Evolutionary conservation across 2,329 filamentous ascomycete species (phyloP), one percentile per base, ranked within the genome.

Genomic region (Trichoderma cornu-damae): DNA sequence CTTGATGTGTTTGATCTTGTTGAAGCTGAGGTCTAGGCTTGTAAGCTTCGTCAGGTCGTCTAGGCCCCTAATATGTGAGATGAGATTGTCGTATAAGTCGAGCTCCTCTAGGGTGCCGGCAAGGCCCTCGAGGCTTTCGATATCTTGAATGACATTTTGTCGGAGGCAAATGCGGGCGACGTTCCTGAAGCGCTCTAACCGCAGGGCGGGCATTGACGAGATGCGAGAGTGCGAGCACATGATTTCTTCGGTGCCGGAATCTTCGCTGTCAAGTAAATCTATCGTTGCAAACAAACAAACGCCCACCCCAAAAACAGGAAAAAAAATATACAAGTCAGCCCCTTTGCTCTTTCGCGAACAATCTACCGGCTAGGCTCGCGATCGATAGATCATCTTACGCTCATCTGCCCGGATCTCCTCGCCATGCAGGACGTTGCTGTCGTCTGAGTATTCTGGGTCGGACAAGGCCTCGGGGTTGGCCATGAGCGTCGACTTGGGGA

Each of bases 1-100:
- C 73, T 96, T 96, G 77, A 99, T 96, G 73, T 96, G 92, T 72
- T 96, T 96, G 77, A 99, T 93, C 78, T 97, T 97, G 79, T 99
- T 99, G 82, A 96, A 99, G 72, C 89, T 95, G 51, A 99, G 79
- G 70, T 99, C 94, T 55, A 99, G 83, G 57, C 78, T 87, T 5
- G 82, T 90, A 54, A 99, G 81, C 60, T 88, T 80, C 11, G 80
- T 83, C 58, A 96, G 83, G 44, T 84, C 78, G 54, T 96, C 91
- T 44, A 99, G 80, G 28, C 89, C 89, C 63, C 86, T 86, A 72
- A 96, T 84, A 72, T 96, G 91, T 9, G 85, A 83, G 65, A 99
- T 91, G 16, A 96, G 80, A 72, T 99, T 99, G 75, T 99, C 94
- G 77, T 99, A 99, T 59, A 99, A 81, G 67, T 99, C 94, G 50